These are phyloP conservation scores for Skeletonema marinoi DNA, from an alignment of 108 stramenopile genomes.

Conservation along the genomic window DNA sequence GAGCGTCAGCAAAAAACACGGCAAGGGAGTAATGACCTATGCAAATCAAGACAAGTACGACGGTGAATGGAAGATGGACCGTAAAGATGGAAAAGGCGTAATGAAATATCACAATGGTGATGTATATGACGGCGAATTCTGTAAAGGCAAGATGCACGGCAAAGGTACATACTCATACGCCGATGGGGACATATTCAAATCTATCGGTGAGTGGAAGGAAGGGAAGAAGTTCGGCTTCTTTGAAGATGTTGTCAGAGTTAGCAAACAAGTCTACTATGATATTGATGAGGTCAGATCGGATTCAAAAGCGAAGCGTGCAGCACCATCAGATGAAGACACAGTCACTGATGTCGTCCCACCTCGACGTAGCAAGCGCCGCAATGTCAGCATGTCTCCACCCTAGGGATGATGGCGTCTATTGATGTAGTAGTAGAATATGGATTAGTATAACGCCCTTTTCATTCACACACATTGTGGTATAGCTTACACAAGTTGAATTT, in stretches of 20 bases:
- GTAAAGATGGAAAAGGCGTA: background rate
- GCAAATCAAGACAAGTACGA: slow-evolving; percentile 17
- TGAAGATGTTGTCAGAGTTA: background rate
- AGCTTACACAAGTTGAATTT: too few species aligned
- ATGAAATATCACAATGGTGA: background rate
- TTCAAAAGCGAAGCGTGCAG: background rate
- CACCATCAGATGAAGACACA: background rate
- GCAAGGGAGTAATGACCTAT: slow-evolving; percentile 54
- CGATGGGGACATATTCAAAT: slow-evolving; percentile 31
- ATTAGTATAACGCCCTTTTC: too few species aligned
- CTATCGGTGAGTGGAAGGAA: slow-evolving; percentile 48
- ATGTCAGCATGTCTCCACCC: background rate
- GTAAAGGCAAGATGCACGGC: slow-evolving; percentile 25
- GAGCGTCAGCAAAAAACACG: slow-evolving; percentile 32
- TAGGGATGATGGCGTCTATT: too few species aligned
- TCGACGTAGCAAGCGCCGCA: background rate
- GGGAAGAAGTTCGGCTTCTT: slow-evolving; percentile 34
- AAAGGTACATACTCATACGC: slow-evolving; percentile 30
- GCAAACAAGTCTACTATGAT: background rate
- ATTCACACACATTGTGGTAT: too few species aligned
- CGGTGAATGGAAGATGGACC: background rate
- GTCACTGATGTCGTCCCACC: background rate
- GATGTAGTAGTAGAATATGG: too few species aligned
- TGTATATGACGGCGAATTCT: slow-evolving; percentile 17
- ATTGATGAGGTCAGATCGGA: background rate